Conservation (phyloP, 2,329 filamentous ascomycete species). For the Fusarium subtropicale region DNA sequence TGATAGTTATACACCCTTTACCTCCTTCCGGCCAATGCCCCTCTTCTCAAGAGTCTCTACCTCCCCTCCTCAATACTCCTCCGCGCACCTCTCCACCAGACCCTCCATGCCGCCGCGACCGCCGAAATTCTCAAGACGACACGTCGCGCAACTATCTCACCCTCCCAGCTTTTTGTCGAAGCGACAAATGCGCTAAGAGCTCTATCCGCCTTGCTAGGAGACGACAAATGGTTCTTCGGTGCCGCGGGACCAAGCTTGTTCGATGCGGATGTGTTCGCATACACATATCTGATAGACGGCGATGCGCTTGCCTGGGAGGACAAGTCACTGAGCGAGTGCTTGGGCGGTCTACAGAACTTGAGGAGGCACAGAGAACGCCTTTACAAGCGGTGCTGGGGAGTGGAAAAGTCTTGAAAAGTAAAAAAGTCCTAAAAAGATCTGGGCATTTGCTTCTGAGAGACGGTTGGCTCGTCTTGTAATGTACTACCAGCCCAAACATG, state of each 20-base stretch:
- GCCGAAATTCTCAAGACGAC: slow-evolving; percentile 76
- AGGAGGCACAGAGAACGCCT: slow-evolving; percentile 59
- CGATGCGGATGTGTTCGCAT: slow-evolving; percentile 90
- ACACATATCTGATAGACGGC: slow-evolving; percentile 83
- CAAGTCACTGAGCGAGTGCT: slow-evolving; percentile 65
- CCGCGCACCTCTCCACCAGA: slow-evolving; percentile 69
- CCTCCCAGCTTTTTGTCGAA: slow-evolving; percentile 55
- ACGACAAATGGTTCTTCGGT: slow-evolving; percentile 63
- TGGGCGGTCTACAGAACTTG: slow-evolving; percentile 71
- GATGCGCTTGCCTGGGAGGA: slow-evolving; percentile 73
- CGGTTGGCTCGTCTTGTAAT: neutral
- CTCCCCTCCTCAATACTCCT: slow-evolving; percentile 75
- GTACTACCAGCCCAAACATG: neutral
- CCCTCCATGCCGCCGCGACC: slow-evolving; percentile 79
- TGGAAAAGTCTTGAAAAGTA: slow-evolving; percentile 6
- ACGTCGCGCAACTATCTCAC: slow-evolving; percentile 53
- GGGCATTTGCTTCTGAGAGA: neutral
- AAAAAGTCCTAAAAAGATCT: slow-evolving; percentile 6
- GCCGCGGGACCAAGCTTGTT: slow-evolving; percentile 74
- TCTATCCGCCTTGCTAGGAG: slow-evolving; percentile 57
- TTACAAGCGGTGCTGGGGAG: slow-evolving; percentile 49
- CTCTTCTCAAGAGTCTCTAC: slow-evolving; percentile 78
- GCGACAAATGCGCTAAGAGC: slow-evolving; percentile 60
- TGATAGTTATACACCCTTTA: slow-evolving; percentile 85
- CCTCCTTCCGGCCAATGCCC: slow-evolving; percentile 74